Percentiles rank a stretch among this genome's conserved stretches.
Evolutionary conservation across 805 yeast genomes (phyloP).

Genomic region (Hermanozyma aechmeae): DNA sequence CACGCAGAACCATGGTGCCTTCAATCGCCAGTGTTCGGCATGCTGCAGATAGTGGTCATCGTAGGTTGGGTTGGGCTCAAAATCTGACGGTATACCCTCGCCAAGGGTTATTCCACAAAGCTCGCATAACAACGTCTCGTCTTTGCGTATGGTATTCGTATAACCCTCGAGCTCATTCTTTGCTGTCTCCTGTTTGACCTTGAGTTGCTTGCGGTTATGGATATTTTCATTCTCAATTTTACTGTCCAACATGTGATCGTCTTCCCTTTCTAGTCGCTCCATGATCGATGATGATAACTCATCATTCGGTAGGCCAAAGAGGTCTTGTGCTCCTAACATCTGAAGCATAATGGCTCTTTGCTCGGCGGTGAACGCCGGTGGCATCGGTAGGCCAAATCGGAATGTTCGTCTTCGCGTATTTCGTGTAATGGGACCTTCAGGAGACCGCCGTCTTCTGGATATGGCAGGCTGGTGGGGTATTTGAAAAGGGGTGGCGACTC

Average conservation of each 20-base stretch:
- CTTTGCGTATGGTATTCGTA: constrained; percentile 18
- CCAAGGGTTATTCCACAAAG: constrained; percentile 71
- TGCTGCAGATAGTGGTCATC: constrained; percentile 17
- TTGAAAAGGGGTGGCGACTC: no score
- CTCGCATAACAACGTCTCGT: constrained; percentile 31
- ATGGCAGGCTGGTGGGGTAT: no score
- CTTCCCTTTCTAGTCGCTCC: constrained; percentile 31
- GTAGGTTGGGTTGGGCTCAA: constrained; percentile 24
- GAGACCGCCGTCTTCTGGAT: no score
- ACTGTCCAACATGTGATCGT: constrained; percentile 25
- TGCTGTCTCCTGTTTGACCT: constrained; percentile 19
- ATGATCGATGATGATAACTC: constrained; percentile 19
- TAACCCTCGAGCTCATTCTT: constrained; percentile 17
- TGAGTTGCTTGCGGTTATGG: constrained; percentile 19
- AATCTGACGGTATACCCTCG: constrained; percentile 55
- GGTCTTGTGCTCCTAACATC: no score
- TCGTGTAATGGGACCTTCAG: no score
- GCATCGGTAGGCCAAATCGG: no score
- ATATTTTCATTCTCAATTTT: constrained; percentile 21
- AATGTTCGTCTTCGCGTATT: no score
- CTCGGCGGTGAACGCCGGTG: no score
- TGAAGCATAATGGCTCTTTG: no score
- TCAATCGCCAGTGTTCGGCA: constrained; percentile 19
- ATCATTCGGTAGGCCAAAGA: no score
- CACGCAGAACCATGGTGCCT: constrained; percentile 60